These are phyloP conservation scores for Gymnopilus junonius DNA, from an alignment of 768 basidiomycete species.

Conservation along the genomic window DNA sequence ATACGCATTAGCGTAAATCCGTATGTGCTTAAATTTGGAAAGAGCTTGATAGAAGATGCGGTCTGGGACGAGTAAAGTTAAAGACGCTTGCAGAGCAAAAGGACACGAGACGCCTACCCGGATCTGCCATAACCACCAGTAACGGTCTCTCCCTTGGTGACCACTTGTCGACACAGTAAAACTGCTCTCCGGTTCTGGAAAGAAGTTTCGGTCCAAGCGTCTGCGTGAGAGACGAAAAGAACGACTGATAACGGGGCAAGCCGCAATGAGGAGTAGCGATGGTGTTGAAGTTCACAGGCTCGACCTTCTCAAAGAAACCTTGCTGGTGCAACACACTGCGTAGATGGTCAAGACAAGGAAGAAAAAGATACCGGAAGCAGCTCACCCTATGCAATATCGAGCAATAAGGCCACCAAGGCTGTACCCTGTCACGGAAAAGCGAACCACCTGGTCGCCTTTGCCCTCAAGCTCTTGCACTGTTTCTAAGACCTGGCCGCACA, in stretches of 20 bases:
- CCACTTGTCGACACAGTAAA: constrained; percentile 78
- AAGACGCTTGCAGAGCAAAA: constrained; percentile 3
- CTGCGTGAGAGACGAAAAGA: constrained; percentile 56
- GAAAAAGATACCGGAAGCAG: constrained; percentile 16
- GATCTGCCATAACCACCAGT: constrained; percentile 81
- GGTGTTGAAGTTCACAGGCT: constrained; percentile 82
- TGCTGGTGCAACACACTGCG: constrained; percentile 65
- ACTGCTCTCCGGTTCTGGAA: constrained; percentile 81
- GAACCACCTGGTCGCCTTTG: constrained; percentile 61
- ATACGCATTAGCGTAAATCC: constrained; percentile 83
- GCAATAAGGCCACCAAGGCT: constrained; percentile 81
- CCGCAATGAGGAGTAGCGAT: constrained; percentile 87
- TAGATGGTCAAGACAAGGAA: neutral
- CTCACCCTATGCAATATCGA: constrained; percentile 76
- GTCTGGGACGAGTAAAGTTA: constrained; percentile 41
- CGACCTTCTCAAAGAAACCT: constrained; percentile 71
- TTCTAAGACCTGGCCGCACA: constrained; percentile 50
- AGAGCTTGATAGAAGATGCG: constrained; percentile 79
- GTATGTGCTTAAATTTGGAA: constrained; percentile 63
- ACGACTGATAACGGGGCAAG: constrained; percentile 63
- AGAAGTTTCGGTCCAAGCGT: constrained; percentile 70
- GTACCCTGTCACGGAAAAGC: constrained; percentile 81
- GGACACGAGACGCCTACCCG: constrained; percentile 45
- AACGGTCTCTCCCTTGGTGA: constrained; percentile 66
- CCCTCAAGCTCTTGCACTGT: constrained; percentile 56